These are phyloP conservation scores for Stagonosporopsis vannaccii DNA, from an alignment of 2,329 filamentous ascomycete species.

Conservation along the genomic window DNA sequence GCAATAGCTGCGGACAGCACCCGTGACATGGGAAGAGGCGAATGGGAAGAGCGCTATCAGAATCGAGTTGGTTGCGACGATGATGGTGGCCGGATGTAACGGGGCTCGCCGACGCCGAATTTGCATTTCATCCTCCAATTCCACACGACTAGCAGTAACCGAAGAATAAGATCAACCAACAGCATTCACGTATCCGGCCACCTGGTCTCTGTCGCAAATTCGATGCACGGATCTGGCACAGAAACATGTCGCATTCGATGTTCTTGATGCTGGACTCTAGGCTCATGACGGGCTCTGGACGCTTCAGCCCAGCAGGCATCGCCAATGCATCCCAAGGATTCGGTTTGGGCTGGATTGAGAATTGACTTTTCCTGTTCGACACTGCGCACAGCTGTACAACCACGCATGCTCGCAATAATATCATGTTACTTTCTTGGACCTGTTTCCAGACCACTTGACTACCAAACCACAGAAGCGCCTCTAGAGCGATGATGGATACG, in stretches of 20 bases:
- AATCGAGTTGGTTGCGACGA: not conserved
- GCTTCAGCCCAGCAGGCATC: conserved; percentile 6
- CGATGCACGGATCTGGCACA: not conserved
- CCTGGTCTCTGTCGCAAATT: conserved; percentile 3
- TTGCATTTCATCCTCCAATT: conserved; percentile 4
- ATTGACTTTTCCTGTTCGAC: not conserved
- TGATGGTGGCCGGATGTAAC: conserved; percentile 1
- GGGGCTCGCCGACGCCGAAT: conserved; percentile 12
- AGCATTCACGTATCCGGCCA: conserved; percentile 12
- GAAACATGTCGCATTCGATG: not conserved
- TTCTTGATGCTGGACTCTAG: conserved; percentile 4
- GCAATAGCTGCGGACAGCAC: conserved; percentile 1
- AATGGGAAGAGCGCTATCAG: conserved; percentile 3
- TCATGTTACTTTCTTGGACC: not conserved
- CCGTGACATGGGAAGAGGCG: conserved; percentile 10
- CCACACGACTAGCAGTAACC: conserved; percentile 2
- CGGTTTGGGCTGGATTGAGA: not conserved
- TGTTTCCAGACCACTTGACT: too few species aligned
- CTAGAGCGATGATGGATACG: not conserved
- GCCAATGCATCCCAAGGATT: conserved; percentile 1
- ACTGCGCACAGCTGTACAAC: not conserved
- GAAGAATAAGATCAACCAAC: conserved; percentile 13
- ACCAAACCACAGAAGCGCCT: not conserved
- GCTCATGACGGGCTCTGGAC: not conserved
- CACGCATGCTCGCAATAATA: not conserved